These are phyloP conservation scores for Globisporangium uncinulatum DNA, from an alignment of 352 stramenopile genomes.

Conservation along the genomic window DNA sequence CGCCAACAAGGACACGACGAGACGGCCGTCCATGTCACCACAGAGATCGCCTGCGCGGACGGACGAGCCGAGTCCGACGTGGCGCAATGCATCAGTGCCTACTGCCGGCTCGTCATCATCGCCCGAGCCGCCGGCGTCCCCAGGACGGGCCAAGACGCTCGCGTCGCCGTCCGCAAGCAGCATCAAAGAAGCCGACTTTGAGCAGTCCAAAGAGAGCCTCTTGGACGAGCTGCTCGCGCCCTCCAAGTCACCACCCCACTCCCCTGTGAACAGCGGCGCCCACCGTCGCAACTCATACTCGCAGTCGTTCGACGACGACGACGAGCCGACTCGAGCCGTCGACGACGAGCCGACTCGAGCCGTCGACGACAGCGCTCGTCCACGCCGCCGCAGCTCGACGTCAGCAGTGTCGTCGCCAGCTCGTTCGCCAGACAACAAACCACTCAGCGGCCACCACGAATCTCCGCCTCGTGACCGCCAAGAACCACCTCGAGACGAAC, in stretches of 20 bases:
- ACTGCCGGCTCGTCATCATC: not conserved
- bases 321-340: not conserved
- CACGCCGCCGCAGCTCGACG: constrained; percentile 3
- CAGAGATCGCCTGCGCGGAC: constrained; percentile 6
- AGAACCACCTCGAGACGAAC: not conserved
- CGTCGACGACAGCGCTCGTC: not conserved
- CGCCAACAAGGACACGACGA: not conserved
- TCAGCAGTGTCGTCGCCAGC: constrained; percentile 6
- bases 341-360: constrained; percentile 11
- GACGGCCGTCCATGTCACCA: constrained; percentile 1
- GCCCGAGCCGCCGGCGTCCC: constrained; percentile 19
- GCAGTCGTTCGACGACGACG: constrained; percentile 40
- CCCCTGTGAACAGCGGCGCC: constrained; percentile 6
- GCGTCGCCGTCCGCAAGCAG: constrained; percentile 29
- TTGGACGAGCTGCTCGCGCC: constrained; percentile 52
- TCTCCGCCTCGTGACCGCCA: not conserved
- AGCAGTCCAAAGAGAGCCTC: constrained; percentile 64
- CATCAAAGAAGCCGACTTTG: constrained; percentile 55
- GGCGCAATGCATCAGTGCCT: constrained; percentile 7
- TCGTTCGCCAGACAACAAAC: constrained; percentile 4
- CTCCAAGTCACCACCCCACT: constrained; percentile 13
- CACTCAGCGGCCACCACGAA: not conserved
- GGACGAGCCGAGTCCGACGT: constrained; percentile 3
- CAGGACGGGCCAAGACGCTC: constrained; percentile 34
- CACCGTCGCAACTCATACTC: constrained; percentile 41